Base-by-base conservation (phyloP, 345 rosid genomes). In the Sapria himalayana region DNA sequence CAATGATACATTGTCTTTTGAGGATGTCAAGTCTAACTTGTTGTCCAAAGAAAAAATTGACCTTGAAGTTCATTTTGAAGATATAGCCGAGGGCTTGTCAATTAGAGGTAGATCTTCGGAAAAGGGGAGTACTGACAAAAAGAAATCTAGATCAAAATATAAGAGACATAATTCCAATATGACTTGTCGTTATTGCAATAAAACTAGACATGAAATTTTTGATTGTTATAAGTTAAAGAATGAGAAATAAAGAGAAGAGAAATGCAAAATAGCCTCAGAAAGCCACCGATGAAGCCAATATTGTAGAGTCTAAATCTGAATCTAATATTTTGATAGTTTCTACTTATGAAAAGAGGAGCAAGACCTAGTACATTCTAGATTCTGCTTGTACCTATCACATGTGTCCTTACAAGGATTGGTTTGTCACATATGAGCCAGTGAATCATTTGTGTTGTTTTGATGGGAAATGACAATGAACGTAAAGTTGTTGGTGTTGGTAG, bases 401-500 rank as follows among this genome's bases (percentile, higher is more conserved):
- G 24, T 48, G 36, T 48, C 15, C 43, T 15, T 8, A 37, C 17
- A 4, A 1, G 1, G 9, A 42, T 25, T 15, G 3, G 12, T 42
- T 42, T 7, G 8, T 33, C 5, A 22, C 1, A 1, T 25, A 42
- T 22, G 9, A 46, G 15, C 3, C 9, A 4, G 2, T 32, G 3
- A 3, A 19, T 3, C 13, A 7, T n/a, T 32, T 27, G n/a, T 32
- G 41, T 22, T 3, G 12, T 34, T 33, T 20, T 33, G 7, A 33
- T 46, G 32, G 50, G 17, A 0, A 46, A 46, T 9, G 15, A 22
- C 22, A 10, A 10, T 11, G 7, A 25, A 3, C 24, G 52, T 12
- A 46, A 46, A 5, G 16, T 9, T 9, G 19, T 34, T 33, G 17
- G 36, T 12, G 19, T 27, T 39, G 43, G 43, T 21, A n/a, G n/a